Evolutionary conservation across 768 basidiomycete species (phyloP), one percentile per base, ranked within the genome.

Genomic region (Leucocoprinus leucothites): DNA sequence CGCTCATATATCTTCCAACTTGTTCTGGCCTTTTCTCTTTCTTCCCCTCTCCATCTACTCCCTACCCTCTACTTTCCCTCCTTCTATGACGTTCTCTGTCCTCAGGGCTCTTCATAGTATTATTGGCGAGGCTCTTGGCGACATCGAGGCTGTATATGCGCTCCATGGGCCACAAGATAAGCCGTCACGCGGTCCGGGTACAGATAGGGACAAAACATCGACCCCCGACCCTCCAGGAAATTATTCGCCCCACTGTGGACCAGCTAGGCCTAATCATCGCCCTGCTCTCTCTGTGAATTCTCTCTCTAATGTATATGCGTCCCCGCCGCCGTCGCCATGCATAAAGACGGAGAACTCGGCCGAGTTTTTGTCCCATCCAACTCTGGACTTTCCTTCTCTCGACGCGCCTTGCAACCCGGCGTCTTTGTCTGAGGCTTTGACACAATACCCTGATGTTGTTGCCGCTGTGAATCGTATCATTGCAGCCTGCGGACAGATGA

Each of bases 401-500:
- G 80, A 84, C 61, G 61, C 64, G 9, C 77, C 81, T 3, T 78
- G 68, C 60, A 71, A 77, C 40, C 63, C 79, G 8, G 64, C 64
- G 14, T 79, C 82, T 7, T 69, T 69, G 14, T 68, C 79, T 13
- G 86, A 89, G 63, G 67, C 69, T 34, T 74, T 88, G 46, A 81
- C 82, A 0, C 67, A 82, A 25, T 80, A 87, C 60, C 86, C 87
- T 5, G 73, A 69, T 11, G 85, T 85, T 3, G 72, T 78, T 7
- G 72, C 74, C 28, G 86, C 88, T 6, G 81, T 84, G 35, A 80
- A 79, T 53, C 77, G 74, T 57, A 85, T 89, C 43, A 78, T 89
- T 31, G 82, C 87, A 28, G 87, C 88, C 1, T 81, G 84, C 22
- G 85, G 83, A 2, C 89, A 90, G 63, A 69, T 91, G 55, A 71